Percentiles rank a stretch among this genome's conserved stretches.
Conservation (phyloP, 352 stramenopile species). For the Globisporangium polare region DNA sequence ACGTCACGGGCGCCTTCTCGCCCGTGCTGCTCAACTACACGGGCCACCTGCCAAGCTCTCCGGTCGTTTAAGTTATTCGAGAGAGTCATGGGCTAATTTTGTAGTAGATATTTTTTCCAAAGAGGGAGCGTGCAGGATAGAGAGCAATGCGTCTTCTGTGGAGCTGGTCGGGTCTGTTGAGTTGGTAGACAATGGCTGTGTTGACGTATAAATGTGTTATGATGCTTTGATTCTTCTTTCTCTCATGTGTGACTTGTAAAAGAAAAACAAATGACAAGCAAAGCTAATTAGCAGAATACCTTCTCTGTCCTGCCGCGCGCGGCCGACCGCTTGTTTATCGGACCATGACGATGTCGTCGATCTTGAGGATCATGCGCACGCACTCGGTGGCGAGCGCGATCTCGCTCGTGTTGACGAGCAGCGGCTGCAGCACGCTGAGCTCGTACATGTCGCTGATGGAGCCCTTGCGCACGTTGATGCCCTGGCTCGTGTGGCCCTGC, state of each 20-base stretch:
- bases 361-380: slow-evolving; percentile 99
- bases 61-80: slow-evolving; percentile 19
- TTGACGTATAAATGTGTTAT: slow-evolving; percentile 14
- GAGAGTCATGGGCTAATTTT: not conserved
- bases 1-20: slow-evolving; percentile 39
- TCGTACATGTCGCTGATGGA: slow-evolving; percentile 99
- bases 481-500: slow-evolving; percentile 90
- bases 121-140: not conserved
- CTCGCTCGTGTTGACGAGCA: slow-evolving; percentile 97
- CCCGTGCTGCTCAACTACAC: slow-evolving; percentile 75
- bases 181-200: slow-evolving; percentile 9
- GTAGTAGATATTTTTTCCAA: not conserved
- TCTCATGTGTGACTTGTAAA: not conserved
- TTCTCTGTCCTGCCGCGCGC: too few species aligned
- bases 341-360: slow-evolving; percentile 99
- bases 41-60: slow-evolving; percentile 40
- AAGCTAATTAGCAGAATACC: not conserved
- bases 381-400: slow-evolving; percentile 98
- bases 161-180: not conserved
- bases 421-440: slow-evolving; percentile 97
- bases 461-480: slow-evolving; percentile 96
- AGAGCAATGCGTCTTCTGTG: not conserved
- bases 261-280: not conserved
- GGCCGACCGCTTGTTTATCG: slow-evolving; percentile 76
- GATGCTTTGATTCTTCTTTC: not conserved